Conservation (phyloP, 768 basidiomycete genomes). For the Daedalea quercina region DNA sequence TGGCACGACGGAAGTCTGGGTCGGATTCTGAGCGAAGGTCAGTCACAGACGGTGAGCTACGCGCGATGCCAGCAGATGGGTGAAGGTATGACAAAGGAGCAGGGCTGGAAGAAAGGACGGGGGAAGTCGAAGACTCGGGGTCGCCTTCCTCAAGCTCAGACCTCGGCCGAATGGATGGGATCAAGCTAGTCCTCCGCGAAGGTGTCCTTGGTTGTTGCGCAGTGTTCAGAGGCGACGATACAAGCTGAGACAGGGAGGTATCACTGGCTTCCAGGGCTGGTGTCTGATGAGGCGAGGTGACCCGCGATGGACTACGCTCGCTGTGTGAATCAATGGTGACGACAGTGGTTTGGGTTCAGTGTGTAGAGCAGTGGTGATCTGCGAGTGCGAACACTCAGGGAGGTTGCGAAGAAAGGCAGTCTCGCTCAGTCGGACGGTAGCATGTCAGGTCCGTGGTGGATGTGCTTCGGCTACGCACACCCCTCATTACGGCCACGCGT, state of each 20-base stretch:
- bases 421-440: conserved; percentile 6
- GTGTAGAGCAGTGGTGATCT: conserved; percentile 7
- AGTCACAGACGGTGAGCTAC: conserved; percentile 8
- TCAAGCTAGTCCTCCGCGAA: conserved; percentile 24
- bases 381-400: conserved; percentile 4
- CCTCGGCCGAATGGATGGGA: conserved; percentile 61
- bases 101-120: conserved; percentile 14
- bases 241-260: conserved; percentile 1
- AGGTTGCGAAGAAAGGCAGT: conserved; percentile 8
- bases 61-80: conserved; percentile 14
- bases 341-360: conserved; percentile 9
- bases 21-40: conserved; percentile 8
- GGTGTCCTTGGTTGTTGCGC: background rate
- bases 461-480: background rate
- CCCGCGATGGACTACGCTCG: conserved; percentile 50
- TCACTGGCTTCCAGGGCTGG: conserved; percentile 36
- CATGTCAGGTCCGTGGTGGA: conserved; percentile 1
- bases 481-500: conserved; percentile 7
- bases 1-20: conserved; percentile 16
- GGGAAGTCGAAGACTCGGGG: conserved; percentile 19
- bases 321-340: conserved; percentile 67
- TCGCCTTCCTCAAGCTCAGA: conserved; percentile 50
- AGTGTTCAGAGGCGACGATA: conserved; percentile 1
- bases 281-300: conserved; percentile 31
- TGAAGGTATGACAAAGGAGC: conserved; percentile 22